Evolutionary conservation across 2,329 filamentous ascomycete species (phyloP).

Genomic region (Xylogone sp.): DNA sequence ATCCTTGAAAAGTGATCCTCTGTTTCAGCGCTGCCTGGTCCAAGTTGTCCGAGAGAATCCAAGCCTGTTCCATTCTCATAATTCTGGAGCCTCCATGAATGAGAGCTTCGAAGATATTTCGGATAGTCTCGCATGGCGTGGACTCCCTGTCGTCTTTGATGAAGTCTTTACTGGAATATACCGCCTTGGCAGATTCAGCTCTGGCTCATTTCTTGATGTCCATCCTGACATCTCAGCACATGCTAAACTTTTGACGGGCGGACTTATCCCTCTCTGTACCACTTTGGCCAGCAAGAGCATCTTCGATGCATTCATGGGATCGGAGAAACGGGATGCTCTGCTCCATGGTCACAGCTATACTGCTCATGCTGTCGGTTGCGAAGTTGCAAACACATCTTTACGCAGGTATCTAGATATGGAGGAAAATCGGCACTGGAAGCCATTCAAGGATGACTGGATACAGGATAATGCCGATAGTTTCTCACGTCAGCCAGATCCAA

Average conservation of each 20-base stretch:
- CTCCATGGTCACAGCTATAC: constrained; percentile 87
- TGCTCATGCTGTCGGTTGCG: constrained; percentile 76
- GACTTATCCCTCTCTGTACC: constrained; percentile 70
- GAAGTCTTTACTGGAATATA: constrained; percentile 87
- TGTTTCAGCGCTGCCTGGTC: constrained; percentile 73
- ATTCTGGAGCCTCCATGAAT: constrained; percentile 10
- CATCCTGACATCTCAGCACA: constrained; percentile 75
- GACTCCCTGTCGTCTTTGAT: constrained; percentile 77
- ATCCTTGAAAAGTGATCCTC: constrained; percentile 60
- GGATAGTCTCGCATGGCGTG: constrained; percentile 52
- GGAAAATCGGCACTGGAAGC: constrained; percentile 49
- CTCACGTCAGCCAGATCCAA: constrained; percentile 3
- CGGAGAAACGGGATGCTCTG: constrained; percentile 73
- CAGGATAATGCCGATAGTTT: neutral
- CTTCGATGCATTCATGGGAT: constrained; percentile 66
- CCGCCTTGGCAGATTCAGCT: constrained; percentile 69
- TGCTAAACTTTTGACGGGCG: constrained; percentile 80
- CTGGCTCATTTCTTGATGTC: constrained; percentile 64
- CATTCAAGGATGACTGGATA: constrained; percentile 47
- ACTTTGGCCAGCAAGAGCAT: constrained; percentile 73
- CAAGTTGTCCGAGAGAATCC: constrained; percentile 59
- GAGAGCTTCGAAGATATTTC: neutral
- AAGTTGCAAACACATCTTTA: constrained; percentile 69
- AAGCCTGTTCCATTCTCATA: constrained; percentile 18
- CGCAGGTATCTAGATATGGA: constrained; percentile 57